Conservation (phyloP, 169 alveolate species). For the Plasmodium inui region DNA sequence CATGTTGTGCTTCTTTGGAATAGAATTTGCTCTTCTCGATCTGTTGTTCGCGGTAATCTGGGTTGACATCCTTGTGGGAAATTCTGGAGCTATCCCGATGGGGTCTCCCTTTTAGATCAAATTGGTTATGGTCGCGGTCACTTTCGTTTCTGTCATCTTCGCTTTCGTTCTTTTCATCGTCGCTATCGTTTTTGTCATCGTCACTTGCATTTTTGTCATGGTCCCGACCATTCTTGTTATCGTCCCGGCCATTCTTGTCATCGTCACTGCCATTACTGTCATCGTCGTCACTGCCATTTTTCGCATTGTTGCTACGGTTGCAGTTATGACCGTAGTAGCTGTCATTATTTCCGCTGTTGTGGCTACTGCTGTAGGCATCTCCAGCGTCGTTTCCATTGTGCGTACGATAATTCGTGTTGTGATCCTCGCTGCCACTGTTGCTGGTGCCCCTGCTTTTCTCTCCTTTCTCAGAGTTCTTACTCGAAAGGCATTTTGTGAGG, state of each 20-base stretch:
- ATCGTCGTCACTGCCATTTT: neutral
- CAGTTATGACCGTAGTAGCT: neutral
- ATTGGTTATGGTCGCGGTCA: neutral
- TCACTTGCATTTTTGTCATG: neutral
- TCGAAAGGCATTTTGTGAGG: neutral
- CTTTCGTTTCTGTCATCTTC: neutral
- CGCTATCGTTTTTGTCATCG: neutral
- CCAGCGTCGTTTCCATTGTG: neutral
- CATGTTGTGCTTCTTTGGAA: neutral
- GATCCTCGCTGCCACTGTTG: neutral
- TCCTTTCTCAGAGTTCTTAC: neutral
- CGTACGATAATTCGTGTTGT: neutral
- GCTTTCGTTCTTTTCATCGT: neutral
- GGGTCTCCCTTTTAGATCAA: neutral
- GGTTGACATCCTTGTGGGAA: neutral
- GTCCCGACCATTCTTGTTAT: neutral
- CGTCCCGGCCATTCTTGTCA: neutral
- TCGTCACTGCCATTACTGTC: neutral
- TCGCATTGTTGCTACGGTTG: neutral
- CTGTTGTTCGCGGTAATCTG: neutral
- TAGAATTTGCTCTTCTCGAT: neutral
- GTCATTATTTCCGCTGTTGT: neutral
- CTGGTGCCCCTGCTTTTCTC: neutral
- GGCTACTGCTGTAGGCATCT: constrained; percentile 8
- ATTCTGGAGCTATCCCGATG: neutral